Evolutionary conservation across 345 rosid species (phyloP), one percentile per base, ranked within the genome.

Genomic region (Combretum micranthum): DNA sequence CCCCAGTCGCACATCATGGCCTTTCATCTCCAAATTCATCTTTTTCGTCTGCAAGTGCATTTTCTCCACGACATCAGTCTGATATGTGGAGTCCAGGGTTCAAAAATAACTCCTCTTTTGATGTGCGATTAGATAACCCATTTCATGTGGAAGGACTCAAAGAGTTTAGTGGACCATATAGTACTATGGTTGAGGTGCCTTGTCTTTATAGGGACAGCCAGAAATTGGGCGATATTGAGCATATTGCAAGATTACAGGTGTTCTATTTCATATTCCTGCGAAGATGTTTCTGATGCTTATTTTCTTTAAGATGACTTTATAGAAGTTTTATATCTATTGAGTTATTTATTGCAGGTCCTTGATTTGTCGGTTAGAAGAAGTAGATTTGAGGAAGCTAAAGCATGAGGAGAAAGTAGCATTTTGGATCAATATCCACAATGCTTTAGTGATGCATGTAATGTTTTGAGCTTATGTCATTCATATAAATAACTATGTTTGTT

Each of bases 351-450:
- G 53, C 79, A 93, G 99, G 65, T 89, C 87, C 37, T 84, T 87
- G 23, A 78, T 93, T 48, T 74, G 85, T 75, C 86, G 79, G 58
- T 53, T 93, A 62, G 96, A 93, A 74, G 79, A 79, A 52, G 79
- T 89, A 0, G 67, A 85, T 74, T 95, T 87, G 18, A 76, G 80
- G 79, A 87, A 73, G 72, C 63, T 93, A 75, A 82, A 79, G 58
- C 86, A 83, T n/a, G 90, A 82, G 60, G 99, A 93, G 77, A 89
- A 87, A 75, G 69, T 94, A 21, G 96, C 99, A 18, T 94, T 94
- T 73, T 94, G 97, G 99, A 82, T 90, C 70, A 94, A 94, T 50
- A 65, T 89, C 61, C 99, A 94, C 76, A 94, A 94, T 68, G 86
- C 96, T 15, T 64, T 90, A 44, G 92, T 85, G 69, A 94, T 90